Base-by-base conservation (phyloP, 352 stramenopile species). In the Thalassiosira delicatula region DNA sequence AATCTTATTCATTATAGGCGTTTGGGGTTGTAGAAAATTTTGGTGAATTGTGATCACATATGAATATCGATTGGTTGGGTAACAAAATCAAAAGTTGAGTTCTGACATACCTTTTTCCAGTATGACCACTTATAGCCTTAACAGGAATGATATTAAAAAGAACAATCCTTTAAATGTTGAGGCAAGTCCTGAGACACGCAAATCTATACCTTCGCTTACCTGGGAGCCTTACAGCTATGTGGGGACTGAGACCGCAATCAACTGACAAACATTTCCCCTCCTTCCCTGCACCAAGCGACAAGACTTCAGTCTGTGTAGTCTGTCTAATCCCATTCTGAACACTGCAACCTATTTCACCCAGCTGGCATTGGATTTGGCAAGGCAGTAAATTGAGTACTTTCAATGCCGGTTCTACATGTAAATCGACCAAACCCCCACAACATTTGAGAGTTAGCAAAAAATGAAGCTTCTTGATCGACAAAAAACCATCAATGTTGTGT, bases 381-480 rank as follows among this genome's bases (percentile, higher is more conserved):
- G 90, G 90, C 35, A 94, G 72, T 30, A 94, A 79, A 82, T 94
- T 94, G 11, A 92, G 40, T 44, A 94, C 42, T 56, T 60, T 84
- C 1, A 92, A 60, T 7, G 88, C 81, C 33, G 90, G 88, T 27
- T 92, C 74, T 44, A 94, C 53, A 27, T 61, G 54, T n/a, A 94
- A 75, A 51, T 88, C 73, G 57, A 88, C 69, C n/a, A 89, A 70
- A 53, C 87, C 88, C 53, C 86, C 77, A 0, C 69, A 77, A 75
- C 79, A 84, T 59, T 70, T 70, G 37, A 92, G 67, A 37, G 75
- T 74, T 2, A 94, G 23, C 1, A 93, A 53, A 79, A 93, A 91
- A 70, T 94, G 84, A 42, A 92, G 66, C 14, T 40, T 81, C 33
- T 44, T 76, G 7, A 70, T 19, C 23, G 70, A 72, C n/a, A 65